Percentiles rank a stretch among this genome's conserved stretches.
These are phyloP conservation scores for Boletus reticuloceps DNA, from an alignment of 768 basidiomycete genomes.

Conservation along the genomic window DNA sequence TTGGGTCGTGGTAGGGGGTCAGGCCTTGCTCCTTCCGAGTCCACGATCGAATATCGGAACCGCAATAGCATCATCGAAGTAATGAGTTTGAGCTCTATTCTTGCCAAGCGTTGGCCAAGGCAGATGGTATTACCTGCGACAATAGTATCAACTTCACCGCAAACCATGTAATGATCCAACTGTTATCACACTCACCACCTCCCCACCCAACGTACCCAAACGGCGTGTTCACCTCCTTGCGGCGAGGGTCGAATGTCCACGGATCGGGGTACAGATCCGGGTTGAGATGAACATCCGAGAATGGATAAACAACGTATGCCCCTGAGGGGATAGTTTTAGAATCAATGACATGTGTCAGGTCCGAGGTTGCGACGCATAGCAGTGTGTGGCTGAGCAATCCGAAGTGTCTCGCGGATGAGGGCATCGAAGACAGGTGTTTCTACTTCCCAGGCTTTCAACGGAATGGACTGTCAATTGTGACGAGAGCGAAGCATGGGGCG, in stretches of 20 bases:
- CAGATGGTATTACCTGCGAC: slow-evolving; percentile 63
- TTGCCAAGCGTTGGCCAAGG: slow-evolving; percentile 74
- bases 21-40: slow-evolving; percentile 46
- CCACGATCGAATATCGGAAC: slow-evolving; percentile 58
- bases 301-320: slow-evolving; percentile 75
- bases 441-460: slow-evolving; percentile 68
- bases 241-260: slow-evolving; percentile 69
- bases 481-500: slow-evolving; percentile 33
- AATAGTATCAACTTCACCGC: slow-evolving; percentile 6
- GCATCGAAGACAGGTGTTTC: slow-evolving; percentile 69
- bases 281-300: slow-evolving; percentile 76
- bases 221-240: slow-evolving; percentile 47
- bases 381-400: slow-evolving; percentile 74
- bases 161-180: slow-evolving; percentile 17
- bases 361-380: slow-evolving; percentile 81
- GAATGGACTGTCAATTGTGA: slow-evolving; percentile 54
- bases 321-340: slow-evolving; percentile 69
- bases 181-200: slow-evolving; percentile 52
- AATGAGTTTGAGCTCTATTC: slow-evolving; percentile 70
- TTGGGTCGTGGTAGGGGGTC: slow-evolving; percentile 56
- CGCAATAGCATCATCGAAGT: slow-evolving; percentile 65
- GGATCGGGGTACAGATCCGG: slow-evolving; percentile 71
- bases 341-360: slow-evolving; percentile 65
- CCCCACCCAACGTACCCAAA: slow-evolving; percentile 77
- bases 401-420: slow-evolving; percentile 73